phyloP scores from a whole-genome alignment of 2,329 filamentous ascomycete genomes.

The Stenocarpella maydis region DNA sequence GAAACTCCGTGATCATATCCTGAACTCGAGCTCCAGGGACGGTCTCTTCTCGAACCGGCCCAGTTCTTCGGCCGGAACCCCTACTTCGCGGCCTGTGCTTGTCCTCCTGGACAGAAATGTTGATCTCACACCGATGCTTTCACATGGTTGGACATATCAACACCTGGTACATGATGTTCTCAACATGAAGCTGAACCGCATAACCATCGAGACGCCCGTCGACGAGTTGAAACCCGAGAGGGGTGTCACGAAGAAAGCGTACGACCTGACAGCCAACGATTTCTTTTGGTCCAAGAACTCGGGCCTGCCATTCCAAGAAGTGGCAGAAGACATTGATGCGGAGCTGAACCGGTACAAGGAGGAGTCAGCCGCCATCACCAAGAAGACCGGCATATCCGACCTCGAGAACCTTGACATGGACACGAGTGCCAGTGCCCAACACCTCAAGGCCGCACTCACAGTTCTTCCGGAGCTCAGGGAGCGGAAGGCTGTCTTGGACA shows the following conservation, averaged over 20 bases:
- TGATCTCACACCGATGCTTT: constrained; percentile 97
- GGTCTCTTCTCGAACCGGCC: constrained; percentile 87
- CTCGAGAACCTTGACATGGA: constrained; percentile 94
- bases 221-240: constrained; percentile 81
- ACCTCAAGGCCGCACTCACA: constrained; percentile 95
- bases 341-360: constrained; percentile 96
- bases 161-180: constrained; percentile 81
- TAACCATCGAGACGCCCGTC: constrained; percentile 85
- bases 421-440: constrained; percentile 86
- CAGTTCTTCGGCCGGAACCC: constrained; percentile 64
- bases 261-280: constrained; percentile 88
- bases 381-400: constrained; percentile 90
- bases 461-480: constrained; percentile 90
- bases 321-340: constrained; percentile 67
- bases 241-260: constrained; percentile 83
- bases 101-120: constrained; percentile 95
- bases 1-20: constrained; percentile 93
- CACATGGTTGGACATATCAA: constrained; percentile 85
- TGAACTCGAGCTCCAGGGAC: constrained; percentile 85
- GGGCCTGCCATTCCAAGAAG: constrained; percentile 76
- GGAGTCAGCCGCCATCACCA: constrained; percentile 91
- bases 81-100: constrained; percentile 83
- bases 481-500: constrained; percentile 90
- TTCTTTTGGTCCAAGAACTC: constrained; percentile 98
- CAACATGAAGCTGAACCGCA: constrained; percentile 76